Base-by-base conservation (phyloP, 495 filamentous ascomycete species). In the Chaetomium cochliodes region DNA sequence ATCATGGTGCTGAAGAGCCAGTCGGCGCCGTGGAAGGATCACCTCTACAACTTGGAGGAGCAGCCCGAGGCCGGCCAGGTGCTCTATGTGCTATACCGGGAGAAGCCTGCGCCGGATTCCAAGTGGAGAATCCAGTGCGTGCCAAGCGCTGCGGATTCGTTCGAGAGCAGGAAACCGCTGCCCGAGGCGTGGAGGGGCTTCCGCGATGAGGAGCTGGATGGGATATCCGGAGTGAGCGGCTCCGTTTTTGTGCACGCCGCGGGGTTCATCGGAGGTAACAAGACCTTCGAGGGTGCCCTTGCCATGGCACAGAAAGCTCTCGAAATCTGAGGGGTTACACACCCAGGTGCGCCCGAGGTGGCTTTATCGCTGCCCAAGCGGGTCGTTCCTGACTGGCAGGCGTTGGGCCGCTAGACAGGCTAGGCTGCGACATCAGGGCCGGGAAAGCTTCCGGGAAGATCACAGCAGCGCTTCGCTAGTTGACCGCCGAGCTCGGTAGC, bases 91-190 rank as follows among this genome's bases (percentile, higher is more conserved):
- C 81, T 98, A 2, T 98, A 97, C 79, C 87, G 92, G 1, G 96
- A 98, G 80, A 88, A 81, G 66, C 80, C 83, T 5, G 76, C 78
- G 3, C 81, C 85, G 55, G 90, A 83, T 37, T 78, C 88, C 57
- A 93, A 92, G 76, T 98, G 94, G 94, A 87, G 94, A 59, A 86
- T 98, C 62, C 93, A 97, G 76, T 87, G 89, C 63, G 94, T 98
- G 15, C 87, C 91, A 8, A 84, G 87, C 25, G 84, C 83, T 65
- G 87, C 89, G 75, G 87, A 89, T 66, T 93, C 91, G 62, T 98
- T 98, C 73, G 82, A 91, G 76, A 96, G 90, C 74, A 83, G 94
- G 55, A 96, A 94, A 78, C 86, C 92, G 39, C 79, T 98, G 65
- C 96, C 96, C 2, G 92, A 93, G 76, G 80, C 84, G 20, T 98